These are phyloP conservation scores for Chaetomium fimeti DNA, from an alignment of 495 filamentous ascomycete genomes.

Conservation along the genomic window DNA sequence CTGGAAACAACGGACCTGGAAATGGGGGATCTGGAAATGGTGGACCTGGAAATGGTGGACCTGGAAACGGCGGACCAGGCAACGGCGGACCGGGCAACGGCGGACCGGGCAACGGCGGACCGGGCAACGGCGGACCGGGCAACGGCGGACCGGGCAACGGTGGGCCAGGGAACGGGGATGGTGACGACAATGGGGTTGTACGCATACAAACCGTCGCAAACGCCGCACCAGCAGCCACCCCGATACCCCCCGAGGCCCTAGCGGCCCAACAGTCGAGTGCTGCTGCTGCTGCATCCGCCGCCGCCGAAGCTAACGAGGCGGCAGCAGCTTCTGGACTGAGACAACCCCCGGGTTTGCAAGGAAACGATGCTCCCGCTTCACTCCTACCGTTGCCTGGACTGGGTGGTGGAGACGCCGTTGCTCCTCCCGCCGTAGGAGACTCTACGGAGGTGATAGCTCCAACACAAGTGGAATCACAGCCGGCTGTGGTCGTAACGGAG, in stretches of 20 bases:
- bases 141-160: background rate
- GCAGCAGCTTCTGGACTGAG: conserved; percentile 22
- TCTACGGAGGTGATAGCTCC: conserved; percentile 8
- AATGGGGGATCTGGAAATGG: too few relatives aligned
- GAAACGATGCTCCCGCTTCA: conserved; percentile 8
- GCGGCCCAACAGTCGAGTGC: conserved; percentile 21
- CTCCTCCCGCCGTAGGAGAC: conserved; percentile 7
- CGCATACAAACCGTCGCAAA: conserved; percentile 16
- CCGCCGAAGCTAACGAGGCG: conserved; percentile 18
- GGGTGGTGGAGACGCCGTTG: conserved; percentile 4
- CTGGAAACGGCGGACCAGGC: background rate
- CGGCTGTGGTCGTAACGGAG: conserved; percentile 8
- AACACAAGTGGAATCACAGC: conserved; percentile 11
- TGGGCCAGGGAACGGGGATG: background rate
- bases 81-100: background rate
- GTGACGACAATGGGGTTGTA: background rate
- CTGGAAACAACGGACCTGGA: too few relatives aligned
- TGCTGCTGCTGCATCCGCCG: conserved; percentile 21
- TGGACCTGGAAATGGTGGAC: background rate
- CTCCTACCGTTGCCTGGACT: conserved; percentile 30
- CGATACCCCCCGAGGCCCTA: conserved; percentile 23
- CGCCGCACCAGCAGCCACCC: background rate
- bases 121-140: background rate
- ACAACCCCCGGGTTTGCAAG: conserved; percentile 29
- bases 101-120: background rate